Evolutionary conservation across 306 rosid species (phyloP), one percentile per base, ranked within the genome.

Genomic region (Trifolium fragiferum): DNA sequence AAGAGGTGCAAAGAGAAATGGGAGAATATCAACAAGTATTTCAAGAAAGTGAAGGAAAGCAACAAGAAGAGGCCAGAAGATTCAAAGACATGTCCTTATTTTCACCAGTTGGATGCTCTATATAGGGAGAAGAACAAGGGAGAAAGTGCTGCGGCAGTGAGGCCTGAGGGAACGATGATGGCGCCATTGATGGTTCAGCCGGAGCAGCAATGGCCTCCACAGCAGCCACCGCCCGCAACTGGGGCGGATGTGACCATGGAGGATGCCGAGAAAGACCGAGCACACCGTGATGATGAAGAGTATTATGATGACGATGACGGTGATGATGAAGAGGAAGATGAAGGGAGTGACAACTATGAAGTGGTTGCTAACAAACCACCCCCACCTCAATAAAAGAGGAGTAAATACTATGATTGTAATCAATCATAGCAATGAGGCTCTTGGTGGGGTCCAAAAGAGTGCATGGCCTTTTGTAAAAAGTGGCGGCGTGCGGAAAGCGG

Each of bases 1-100:
- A 93, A 93, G 68, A 88, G 98, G 69, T 93, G 98, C 86, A 93
- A 93, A 57, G 98, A 93, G 85, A 93, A 93, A 62, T 93, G 98
- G 98, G 98, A 93, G 82, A 93, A 93, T 79, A 93, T 93, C 66
- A 93, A 93, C 91, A 93, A 93, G 84, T 95, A 95, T 84, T 95
- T 87, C 93, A 95, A 95, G 88, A 95, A 92, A 60, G 97, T 92
- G 2, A 95, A 95, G 68, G 96, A 95, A 49, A 89, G 99, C 81
- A 92, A 85, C 87, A 92, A 87, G 88, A 90, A 74, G 21, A 82
- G 98, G 57, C 86, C 96, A 0, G 90, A 95, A 82, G 98, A 95
- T 75, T 85, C 99, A 10, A 95, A 95, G 72, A 95, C 99, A 0
- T 95, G 99, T 19, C 98, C 99, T 0, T 95, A 95, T 70, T 95